These are phyloP conservation scores for Babesia sp. DNA, from an alignment of 169 alveolate species.

Conservation along the genomic window DNA sequence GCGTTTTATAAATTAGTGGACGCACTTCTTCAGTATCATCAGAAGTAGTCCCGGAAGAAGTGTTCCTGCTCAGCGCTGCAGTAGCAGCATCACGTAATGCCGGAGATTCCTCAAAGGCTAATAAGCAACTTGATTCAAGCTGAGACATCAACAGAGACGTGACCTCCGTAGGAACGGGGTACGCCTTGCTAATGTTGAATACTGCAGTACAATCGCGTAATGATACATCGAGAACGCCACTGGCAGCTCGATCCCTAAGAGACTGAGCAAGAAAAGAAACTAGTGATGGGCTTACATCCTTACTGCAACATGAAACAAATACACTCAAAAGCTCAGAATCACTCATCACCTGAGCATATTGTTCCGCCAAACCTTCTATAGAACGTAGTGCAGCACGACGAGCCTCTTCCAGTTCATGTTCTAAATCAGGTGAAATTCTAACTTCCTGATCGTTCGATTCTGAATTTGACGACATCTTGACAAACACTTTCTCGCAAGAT, in stretches of 20 bases:
- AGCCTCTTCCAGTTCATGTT: slow-evolving; percentile 6
- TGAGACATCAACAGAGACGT: not conserved
- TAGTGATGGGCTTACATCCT: slow-evolving; percentile 11
- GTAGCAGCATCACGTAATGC: not conserved
- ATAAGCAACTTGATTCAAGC: not conserved
- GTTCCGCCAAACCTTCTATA: slow-evolving; percentile 12
- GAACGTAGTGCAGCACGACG: slow-evolving; percentile 22
- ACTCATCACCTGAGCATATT: slow-evolving; percentile 1
- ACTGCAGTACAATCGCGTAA: slow-evolving; percentile 5
- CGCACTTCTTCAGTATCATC: not conserved
- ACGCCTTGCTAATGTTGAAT: slow-evolving; percentile 11
- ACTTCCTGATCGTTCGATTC: not conserved
- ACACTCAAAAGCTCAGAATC: slow-evolving; percentile 27
- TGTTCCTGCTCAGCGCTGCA: not conserved
- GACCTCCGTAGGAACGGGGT: not conserved
- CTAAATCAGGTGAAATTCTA: not conserved
- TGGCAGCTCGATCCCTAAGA: slow-evolving; percentile 1
- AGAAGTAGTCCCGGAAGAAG: not conserved
- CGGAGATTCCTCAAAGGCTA: not conserved
- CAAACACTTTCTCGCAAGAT: slow-evolving; percentile 1
- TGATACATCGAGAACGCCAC: slow-evolving; percentile 1
- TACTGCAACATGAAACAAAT: slow-evolving; percentile 21
- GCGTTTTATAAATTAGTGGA: not conserved
- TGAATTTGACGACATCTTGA: not conserved
- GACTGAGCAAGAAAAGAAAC: not conserved